Evolutionary conservation across 2,329 filamentous ascomycete species (phyloP), one percentile per base, ranked within the genome.

Genomic region (Canariomyces notabilis): DNA sequence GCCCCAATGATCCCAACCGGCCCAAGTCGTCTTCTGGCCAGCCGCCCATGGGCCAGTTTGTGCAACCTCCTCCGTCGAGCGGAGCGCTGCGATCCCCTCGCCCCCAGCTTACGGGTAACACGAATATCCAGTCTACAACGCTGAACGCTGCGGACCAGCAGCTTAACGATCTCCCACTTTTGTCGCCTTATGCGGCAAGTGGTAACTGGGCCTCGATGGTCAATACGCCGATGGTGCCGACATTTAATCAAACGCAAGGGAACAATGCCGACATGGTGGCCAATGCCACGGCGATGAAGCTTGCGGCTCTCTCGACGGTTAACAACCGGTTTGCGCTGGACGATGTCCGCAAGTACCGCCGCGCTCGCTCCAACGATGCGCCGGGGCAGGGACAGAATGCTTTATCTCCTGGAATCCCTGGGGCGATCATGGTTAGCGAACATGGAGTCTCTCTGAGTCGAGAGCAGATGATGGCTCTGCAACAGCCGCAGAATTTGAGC

Each of bases 171-270:
- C 75, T 95, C 60, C 89, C 90, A 3, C 69, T 95, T 53, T 74
- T 98, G 48, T 97, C 93, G 15, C 93, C 93, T 0, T 91, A 84
- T 51, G 75, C 84, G 29, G 79, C 84, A 42, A 89, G 89, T 64
- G 89, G 88, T 46, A 97, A 93, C 73, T 98, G 93, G 93, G 93
- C 93, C 19, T 97, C 93, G 7, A 95, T 96, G 87, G 84, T 94
- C 54, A 97, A 95, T 70, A 98, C 93, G 2, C 93, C 93, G 2
- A 94, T 97, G 86, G 87, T 91, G 5, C 73, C 88, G 33, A 91
- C 83, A 56, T 98, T 97, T 67, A 84, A 77, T 53, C 52, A 77
- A 67, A 59, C 83, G 80, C 67, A 77, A 55, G 69, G 69, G 32
- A 74, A 73, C 37, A 83, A 78, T 46, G 90, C 89, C 14, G 93